A percentile compares a stretch with the other conserved stretches of the same genome.
Evolutionary conservation across 2,329 filamentous ascomycete species (phyloP).

Genomic region (Tolypocladium ophioglossoides): DNA sequence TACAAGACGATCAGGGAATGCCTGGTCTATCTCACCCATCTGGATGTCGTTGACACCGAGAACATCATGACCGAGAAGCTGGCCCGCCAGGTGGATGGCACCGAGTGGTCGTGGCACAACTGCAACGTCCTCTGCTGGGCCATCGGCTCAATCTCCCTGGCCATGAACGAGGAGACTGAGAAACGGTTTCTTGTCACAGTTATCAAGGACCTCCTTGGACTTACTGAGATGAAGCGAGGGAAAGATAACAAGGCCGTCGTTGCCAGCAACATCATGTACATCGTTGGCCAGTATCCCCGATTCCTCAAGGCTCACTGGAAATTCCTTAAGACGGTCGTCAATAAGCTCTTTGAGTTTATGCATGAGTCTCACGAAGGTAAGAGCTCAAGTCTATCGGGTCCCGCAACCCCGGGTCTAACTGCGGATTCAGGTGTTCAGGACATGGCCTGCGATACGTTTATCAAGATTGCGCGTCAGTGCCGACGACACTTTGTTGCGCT

Average conservation of each 20-base stretch:
- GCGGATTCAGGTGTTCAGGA: constrained; percentile 69
- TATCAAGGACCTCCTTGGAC: constrained; percentile 91
- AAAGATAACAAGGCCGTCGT: constrained; percentile 99
- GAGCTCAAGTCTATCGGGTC: constrained; percentile 12
- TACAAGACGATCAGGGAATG: constrained; percentile 99
- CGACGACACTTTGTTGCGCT: constrained; percentile 93
- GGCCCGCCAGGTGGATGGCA: constrained; percentile 84
- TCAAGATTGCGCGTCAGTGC: constrained; percentile 98
- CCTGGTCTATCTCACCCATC: constrained; percentile 89
- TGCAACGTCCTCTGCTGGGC: constrained; percentile 99
- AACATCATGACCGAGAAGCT: constrained; percentile 99
- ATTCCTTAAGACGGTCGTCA: constrained; percentile 98
- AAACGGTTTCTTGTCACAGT: constrained; percentile 97
- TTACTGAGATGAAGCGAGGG: constrained; percentile 98
- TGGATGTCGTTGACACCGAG: constrained; percentile 95
- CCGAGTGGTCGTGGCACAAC: constrained; percentile 98
- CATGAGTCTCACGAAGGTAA: constrained; percentile 95
- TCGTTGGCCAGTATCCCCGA: constrained; percentile 95
- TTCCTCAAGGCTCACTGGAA: constrained; percentile 99
- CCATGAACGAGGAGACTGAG: constrained; percentile 99
- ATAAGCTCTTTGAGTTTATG: constrained; percentile 99
- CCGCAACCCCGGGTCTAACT: constrained; percentile 13
- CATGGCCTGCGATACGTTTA: constrained; percentile 99
- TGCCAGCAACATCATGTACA: constrained; percentile 99
- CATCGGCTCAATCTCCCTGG: constrained; percentile 94